Evolutionary conservation across 2,329 filamentous ascomycete species (phyloP).

Genomic region (Alternaria alternata): DNA sequence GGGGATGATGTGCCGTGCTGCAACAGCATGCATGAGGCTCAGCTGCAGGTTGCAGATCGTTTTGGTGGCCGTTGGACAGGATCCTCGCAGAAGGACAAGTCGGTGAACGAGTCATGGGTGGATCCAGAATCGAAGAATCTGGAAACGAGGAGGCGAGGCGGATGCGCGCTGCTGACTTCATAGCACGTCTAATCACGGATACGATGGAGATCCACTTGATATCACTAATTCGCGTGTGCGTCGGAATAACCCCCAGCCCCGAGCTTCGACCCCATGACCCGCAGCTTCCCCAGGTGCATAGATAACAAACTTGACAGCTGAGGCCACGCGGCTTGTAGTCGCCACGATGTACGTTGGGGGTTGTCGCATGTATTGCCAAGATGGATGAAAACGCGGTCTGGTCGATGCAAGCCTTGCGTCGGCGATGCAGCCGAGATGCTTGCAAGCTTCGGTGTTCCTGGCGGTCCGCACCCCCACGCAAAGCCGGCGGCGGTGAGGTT

Average conservation of each 20-base stretch:
- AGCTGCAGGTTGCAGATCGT: slow-evolving; percentile 15
- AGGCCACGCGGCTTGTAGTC: slow-evolving; percentile 12
- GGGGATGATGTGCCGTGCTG: slow-evolving; percentile 16
- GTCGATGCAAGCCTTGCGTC: slow-evolving; percentile 7
- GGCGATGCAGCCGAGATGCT: slow-evolving; percentile 11
- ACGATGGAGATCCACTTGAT: slow-evolving; percentile 1
- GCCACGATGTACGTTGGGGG: slow-evolving; percentile 5
- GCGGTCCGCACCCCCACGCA: slow-evolving; percentile 4
- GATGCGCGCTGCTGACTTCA: not conserved
- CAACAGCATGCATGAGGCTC: slow-evolving; percentile 14
- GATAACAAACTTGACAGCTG: not conserved
- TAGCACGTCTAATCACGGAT: slow-evolving; percentile 1
- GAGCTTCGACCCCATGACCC: not conserved
- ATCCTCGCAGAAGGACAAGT: slow-evolving; percentile 11
- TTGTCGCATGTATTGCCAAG: slow-evolving; percentile 6
- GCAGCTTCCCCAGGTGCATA: slow-evolving; percentile 9
- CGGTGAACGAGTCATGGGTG: slow-evolving; percentile 18
- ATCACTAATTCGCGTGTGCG: not conserved
- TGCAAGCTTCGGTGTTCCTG: slow-evolving; percentile 8
- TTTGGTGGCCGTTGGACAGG: slow-evolving; percentile 17
- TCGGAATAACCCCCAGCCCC: slow-evolving; percentile 4
- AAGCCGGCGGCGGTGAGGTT: slow-evolving; percentile 3
- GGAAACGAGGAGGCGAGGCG: slow-evolving; percentile 7
- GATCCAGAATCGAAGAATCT: slow-evolving; percentile 2
- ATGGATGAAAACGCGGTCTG: slow-evolving; percentile 4